A percentile compares a stretch with the other conserved stretches of the same genome.
These are phyloP conservation scores for Rhizopus sp. DNA, from an alignment of 371 early-diverging fungal species.

Conservation along the genomic window DNA sequence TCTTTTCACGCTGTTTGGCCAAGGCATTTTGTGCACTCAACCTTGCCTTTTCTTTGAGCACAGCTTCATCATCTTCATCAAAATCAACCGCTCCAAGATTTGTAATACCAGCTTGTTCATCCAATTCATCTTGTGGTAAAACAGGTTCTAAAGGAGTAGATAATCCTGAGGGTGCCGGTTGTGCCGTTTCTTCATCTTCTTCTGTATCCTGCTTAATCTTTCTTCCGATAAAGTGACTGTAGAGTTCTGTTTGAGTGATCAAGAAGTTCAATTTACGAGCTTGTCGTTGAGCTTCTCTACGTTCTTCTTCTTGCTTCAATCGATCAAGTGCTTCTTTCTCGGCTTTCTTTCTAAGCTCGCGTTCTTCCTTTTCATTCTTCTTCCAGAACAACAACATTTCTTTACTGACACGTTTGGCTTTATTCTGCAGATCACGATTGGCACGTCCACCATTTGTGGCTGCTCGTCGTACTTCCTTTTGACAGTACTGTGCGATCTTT, in stretches of 20 bases:
- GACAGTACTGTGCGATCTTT: conserved; percentile 61
- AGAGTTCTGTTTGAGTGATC: conserved; percentile 96
- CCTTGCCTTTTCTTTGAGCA: conserved; percentile 71
- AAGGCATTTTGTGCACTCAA: conserved; percentile 80
- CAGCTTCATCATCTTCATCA: conserved; percentile 76
- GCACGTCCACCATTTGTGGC: conserved; percentile 50
- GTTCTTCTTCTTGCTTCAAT: conserved; percentile 84
- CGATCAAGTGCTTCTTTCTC: conserved; percentile 90
- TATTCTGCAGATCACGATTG: conserved; percentile 46
- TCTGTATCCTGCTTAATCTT: conserved; percentile 60
- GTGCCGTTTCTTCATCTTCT: conserved; percentile 53
- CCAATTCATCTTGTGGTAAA: conserved; percentile 16
- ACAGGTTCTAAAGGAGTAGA: conserved; percentile 22
- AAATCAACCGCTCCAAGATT: conserved; percentile 72
- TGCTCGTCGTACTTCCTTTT: conserved; percentile 56
- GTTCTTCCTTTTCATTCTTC: conserved; percentile 86
- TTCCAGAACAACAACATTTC: conserved; percentile 88
- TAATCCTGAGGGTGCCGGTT: conserved; percentile 24
- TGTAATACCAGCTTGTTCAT: conserved; percentile 21
- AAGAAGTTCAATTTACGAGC: conserved; percentile 95
- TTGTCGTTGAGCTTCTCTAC: conserved; percentile 88
- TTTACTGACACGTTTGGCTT: conserved; percentile 47
- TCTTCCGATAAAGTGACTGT: conserved; percentile 93
- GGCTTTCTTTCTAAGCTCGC: conserved; percentile 88
- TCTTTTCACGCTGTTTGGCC: conserved; percentile 71